Evolutionary conservation across 139 green algal genomes (phyloP).

Genomic region (Medakamo hakoo): DNA sequence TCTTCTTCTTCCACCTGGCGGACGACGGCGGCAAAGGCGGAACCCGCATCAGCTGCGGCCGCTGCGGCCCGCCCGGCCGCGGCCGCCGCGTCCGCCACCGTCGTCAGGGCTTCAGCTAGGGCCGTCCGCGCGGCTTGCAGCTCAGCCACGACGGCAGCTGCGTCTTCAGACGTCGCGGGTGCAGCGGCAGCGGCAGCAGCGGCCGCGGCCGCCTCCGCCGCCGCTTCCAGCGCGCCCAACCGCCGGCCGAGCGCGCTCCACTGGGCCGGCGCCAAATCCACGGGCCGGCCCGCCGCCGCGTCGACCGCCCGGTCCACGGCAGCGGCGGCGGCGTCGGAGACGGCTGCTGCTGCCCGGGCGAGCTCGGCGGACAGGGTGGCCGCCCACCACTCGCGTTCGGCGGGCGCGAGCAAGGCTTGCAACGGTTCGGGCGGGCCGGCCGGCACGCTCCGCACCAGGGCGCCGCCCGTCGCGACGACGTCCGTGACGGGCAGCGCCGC

Average conservation of each 20-base stretch:
- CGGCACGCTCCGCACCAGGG: not conserved
- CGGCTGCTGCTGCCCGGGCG: too few relatives aligned
- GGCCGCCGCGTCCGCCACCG: too few relatives aligned
- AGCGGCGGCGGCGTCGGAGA: not conserved
- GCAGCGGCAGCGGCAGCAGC: not conserved
- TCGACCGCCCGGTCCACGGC: not conserved
- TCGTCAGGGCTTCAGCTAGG: not conserved
- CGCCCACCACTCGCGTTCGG: conserved; percentile 1
- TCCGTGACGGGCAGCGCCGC: too few relatives aligned
- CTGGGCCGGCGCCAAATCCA: conserved; percentile 2
- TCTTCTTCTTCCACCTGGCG: too few relatives aligned
- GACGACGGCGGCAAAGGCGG: too few relatives aligned
- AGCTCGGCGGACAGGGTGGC: too few relatives aligned
- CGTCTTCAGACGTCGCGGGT: not conserved
- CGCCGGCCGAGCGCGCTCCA: conserved; percentile 5
- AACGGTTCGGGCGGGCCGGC: too few relatives aligned
- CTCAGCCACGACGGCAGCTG: not conserved
- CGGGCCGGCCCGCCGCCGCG: not conserved
- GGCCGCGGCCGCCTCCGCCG: too few relatives aligned
- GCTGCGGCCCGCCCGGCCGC: too few relatives aligned
- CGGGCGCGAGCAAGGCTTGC: not conserved
- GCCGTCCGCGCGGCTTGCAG: not conserved
- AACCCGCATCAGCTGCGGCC: not conserved
- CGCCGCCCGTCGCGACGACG: not conserved
- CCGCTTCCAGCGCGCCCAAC: not conserved